Evolutionary conservation across 148 eudicot species (phyloP).

Genomic region (Spergularia bocconei): DNA sequence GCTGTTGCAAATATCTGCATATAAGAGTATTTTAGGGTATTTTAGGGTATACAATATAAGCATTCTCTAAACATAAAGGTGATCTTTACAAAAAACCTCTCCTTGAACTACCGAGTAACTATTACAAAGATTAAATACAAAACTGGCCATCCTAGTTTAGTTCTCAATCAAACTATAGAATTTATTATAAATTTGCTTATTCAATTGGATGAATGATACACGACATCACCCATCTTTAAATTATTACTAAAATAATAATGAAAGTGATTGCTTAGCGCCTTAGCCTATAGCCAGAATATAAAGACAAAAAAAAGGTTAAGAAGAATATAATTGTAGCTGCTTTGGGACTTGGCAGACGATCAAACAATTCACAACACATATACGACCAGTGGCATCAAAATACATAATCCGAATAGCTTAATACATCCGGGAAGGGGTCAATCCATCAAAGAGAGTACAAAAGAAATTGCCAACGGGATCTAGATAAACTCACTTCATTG

Average conservation of each 20-base stretch:
- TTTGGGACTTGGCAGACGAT: no score
- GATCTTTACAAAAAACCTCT: background rate
- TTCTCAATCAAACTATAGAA: background rate
- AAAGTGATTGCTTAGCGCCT: background rate
- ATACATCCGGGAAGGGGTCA: background rate
- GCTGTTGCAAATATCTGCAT: conserved; percentile 86
- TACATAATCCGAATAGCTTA: background rate
- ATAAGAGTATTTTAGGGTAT: conserved; percentile 13
- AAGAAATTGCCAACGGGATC: background rate
- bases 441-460: background rate
- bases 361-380: background rate
- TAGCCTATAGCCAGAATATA: background rate
- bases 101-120: background rate
- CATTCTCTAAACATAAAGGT: background rate
- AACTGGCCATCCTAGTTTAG: background rate
- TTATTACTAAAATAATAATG: background rate
- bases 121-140: background rate
- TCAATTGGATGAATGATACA: background rate
- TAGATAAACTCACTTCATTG: conserved; percentile 53
- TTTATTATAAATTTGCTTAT: background rate
- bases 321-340: no score
- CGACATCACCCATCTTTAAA: background rate
- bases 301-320: background rate
- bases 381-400: background rate
- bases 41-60: conserved; percentile 1